Base-by-base conservation (phyloP, 1,284 basidiomycete genomes). In the Afroboletus lepidellus region DNA sequence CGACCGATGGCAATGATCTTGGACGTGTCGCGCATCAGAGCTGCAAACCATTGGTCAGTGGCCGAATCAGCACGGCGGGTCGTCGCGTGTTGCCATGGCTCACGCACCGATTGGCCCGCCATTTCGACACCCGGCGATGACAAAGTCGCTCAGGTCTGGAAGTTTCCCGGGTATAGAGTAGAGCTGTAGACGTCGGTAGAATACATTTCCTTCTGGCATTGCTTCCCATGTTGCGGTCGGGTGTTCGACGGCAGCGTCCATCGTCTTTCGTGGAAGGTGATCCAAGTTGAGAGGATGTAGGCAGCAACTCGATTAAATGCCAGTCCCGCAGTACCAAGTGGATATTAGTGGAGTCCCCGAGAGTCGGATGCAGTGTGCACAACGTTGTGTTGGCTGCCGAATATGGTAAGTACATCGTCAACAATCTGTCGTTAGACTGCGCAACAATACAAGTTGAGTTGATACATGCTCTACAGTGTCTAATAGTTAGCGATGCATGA, bases 121-220 rank as follows among this genome's bases (percentile, higher is more conserved):
- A 70, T 92, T 87, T 48, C 83, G 81, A 64, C 92, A 93, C 20
- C 87, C 90, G 25, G 91, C 85, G 32, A 94, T 73, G 44, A 91
- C 74, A 67, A 88, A 93, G 71, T 96, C 92, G 39, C 79, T 79
- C 24, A 99, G 74, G 65, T 90, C 83, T 13, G 86, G 85, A 8
- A 94, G 74, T 60, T 89, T 88, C 67, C 91, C 94, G 15, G 83
- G 76, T 57, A 94, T 84, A 3, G 85, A 81, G 69, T 98, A 99
- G 18, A 95, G 77, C 59, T 91, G 87, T 54, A 92, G 85, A 48
- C 88, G 78, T 63, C 84, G 76, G 65, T 92, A 92, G 72, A 92
- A 92, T 25, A 83, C 85, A 55, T 76, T 84, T 24, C 87, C 87
- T 63, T 87, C 85, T 61, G 85, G 84, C 80, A 90, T 86, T 47